Base-by-base conservation (phyloP, 2,329 filamentous ascomycete species). In the Epichloe gansuensis region DNA sequence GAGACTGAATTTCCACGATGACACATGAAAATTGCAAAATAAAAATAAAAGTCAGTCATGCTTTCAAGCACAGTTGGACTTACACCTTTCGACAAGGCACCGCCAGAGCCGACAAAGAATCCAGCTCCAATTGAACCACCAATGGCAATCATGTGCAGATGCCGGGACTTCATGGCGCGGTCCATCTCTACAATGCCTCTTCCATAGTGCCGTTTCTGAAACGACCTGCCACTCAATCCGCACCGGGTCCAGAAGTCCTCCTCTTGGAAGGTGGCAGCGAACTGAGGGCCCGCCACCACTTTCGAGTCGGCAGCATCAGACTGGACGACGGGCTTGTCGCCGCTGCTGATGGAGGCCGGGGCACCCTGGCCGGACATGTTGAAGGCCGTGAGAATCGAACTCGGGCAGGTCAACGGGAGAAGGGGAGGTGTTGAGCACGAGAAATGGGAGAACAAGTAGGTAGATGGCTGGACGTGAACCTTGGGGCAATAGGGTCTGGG, bases 61-160 rank as follows among this genome's bases (percentile, higher is more conserved):
- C 7, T n/a, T 28, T 5, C 25, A 5, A 15, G 8, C 25, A 46
- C 7, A 28, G 34, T 38, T 17, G 2, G 12, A 60, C 71, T 63
- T 67, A 72, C 75, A 67, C 78, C 78, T 53, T 67, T 72, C 56
- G 61, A 61, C n/a, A 81, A 66, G 46, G 78, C 78, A 58, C 67
- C 62, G 58, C 78, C 78, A 38, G 77, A 80, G 59, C 78, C 77
- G 61, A 81, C 78, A 64, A 81, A 82, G 70, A 82, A 80, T 69
- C 78, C 78, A 63, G 78, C 78, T 64, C 78, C 78, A 52, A 82
- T 82, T 35, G 77, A 79, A 54, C 78, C 78, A 61, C 77, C 77
- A 53, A 81, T 80, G 60, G 77, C 76, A 65, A 81, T 81, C 78
- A 81, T 81, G 67, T 82, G 75, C 58, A 82, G 66, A 65, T 82